phyloP scores from a whole-genome alignment of 2,329 filamentous ascomycete species.

The Colletotrichum plurivorum region DNA sequence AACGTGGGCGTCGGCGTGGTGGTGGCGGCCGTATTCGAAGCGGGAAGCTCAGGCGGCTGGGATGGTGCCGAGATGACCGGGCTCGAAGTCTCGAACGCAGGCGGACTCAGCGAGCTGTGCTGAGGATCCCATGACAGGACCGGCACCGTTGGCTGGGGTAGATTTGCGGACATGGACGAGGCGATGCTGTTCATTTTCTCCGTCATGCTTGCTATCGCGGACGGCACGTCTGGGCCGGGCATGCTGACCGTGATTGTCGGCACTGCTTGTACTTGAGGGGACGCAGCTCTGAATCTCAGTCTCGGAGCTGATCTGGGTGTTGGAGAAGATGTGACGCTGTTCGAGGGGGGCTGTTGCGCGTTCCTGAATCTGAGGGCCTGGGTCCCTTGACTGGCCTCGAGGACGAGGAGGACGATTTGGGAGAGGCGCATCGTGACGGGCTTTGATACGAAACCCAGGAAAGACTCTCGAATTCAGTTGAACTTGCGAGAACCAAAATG shows the following conservation, averaged over 20 bases:
- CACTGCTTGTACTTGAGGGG: background rate
- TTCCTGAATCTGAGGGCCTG: background rate
- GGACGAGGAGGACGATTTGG: background rate
- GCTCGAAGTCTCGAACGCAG: background rate
- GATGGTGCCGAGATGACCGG: background rate
- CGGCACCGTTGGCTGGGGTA: too few species aligned
- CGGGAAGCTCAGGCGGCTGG: background rate
- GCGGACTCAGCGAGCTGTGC: background rate
- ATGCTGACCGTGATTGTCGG: background rate
- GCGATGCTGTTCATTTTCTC: too few species aligned
- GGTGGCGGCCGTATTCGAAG: background rate
- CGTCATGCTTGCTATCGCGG: background rate
- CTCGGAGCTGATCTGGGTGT: background rate
- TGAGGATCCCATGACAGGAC: too few species aligned
- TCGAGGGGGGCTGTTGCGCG: background rate
- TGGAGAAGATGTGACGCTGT: background rate
- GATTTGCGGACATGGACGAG: too few species aligned
- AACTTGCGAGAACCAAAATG: too few species aligned
- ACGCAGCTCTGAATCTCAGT: background rate
- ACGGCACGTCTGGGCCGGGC: background rate
- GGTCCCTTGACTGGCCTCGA: background rate
- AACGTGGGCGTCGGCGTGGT: background rate
- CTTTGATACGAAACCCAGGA: too few species aligned
- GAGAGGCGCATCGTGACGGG: background rate
- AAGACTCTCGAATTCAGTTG: too few species aligned